phyloP scores from a whole-genome alignment of 1,139 yeast genomes.

The Geotrichum klebahnii region DNA sequence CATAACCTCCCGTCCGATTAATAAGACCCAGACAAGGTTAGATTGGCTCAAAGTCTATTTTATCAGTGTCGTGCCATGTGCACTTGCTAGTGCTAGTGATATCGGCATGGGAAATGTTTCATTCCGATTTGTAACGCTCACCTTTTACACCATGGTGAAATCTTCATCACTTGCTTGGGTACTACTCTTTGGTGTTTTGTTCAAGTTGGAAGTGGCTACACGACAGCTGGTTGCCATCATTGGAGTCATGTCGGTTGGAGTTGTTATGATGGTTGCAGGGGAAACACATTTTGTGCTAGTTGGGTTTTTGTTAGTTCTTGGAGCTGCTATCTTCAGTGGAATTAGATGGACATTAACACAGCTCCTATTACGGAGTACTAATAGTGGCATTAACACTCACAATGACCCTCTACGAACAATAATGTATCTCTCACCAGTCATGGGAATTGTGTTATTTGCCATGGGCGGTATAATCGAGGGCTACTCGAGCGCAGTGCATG shows the following conservation, averaged over 20 bases:
- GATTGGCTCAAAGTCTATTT: slow-evolving; percentile 27
- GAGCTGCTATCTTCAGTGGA: slow-evolving; percentile 81
- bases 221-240: slow-evolving; percentile 66
- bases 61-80: slow-evolving; percentile 71
- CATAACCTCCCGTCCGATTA: too few relatives aligned
- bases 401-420: slow-evolving; percentile 78
- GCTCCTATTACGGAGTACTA: slow-evolving; percentile 51
- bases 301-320: slow-evolving; percentile 70
- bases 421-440: slow-evolving; percentile 76
- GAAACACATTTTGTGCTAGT: slow-evolving; percentile 43
- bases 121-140: slow-evolving; percentile 68
- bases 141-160: slow-evolving; percentile 89
- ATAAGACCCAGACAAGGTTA: slow-evolving; percentile 5
- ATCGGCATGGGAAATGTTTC: slow-evolving; percentile 90
- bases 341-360: slow-evolving; percentile 94
- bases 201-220: slow-evolving; percentile 69
- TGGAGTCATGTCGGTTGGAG: slow-evolving; percentile 72
- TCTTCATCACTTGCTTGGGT: slow-evolving; percentile 85
- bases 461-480: slow-evolving; percentile 69
- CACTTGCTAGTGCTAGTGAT: slow-evolving; percentile 85
- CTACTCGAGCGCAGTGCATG: slow-evolving; percentile 47
- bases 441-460: slow-evolving; percentile 59
- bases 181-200: slow-evolving; percentile 74
- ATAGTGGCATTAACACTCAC: slow-evolving; percentile 30
- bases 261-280: slow-evolving; percentile 72